These are phyloP conservation scores for Fragaria nilgerrensis DNA, from an alignment of 306 rosid species.

Conservation along the genomic window DNA sequence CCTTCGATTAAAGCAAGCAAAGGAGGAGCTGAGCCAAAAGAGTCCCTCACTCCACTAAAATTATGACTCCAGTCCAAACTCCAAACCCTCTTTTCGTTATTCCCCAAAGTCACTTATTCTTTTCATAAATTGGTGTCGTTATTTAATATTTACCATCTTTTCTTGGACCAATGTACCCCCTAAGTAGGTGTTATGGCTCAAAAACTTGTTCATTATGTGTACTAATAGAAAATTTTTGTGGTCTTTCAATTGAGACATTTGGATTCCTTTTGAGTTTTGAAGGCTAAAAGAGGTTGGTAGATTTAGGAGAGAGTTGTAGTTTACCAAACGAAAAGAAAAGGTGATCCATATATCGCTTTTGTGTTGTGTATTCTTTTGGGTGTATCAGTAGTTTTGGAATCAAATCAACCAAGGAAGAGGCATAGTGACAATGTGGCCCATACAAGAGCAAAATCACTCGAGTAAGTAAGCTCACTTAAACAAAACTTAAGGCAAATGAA, in stretches of 20 bases:
- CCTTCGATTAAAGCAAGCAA: conserved; percentile 42
- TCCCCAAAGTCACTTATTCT: conserved; percentile 27
- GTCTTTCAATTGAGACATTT: conserved; percentile 9
- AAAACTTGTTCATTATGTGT: not conserved
- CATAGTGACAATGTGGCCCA: not conserved
- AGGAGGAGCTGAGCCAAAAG: not conserved
- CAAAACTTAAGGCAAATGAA: not conserved
- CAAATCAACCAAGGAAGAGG: not conserved
- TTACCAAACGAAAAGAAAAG: conserved; percentile 16
- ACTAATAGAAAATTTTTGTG: not conserved
- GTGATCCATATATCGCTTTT: not conserved
- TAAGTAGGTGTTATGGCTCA: not conserved
- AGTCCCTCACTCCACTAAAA: conserved; percentile 14
- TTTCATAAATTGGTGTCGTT: conserved; percentile 12
- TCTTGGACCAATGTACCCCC: conserved; percentile 14
- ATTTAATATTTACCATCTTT: not conserved
- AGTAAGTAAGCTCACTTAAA: not conserved
- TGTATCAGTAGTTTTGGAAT: not conserved
- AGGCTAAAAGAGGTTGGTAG: conserved; percentile 1
- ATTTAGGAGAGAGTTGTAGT: conserved; percentile 2
- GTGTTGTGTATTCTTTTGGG: not conserved
- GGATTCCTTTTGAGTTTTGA: not conserved
- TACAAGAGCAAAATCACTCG: not conserved
- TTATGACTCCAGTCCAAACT: conserved; percentile 9
- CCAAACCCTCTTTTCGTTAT: conserved; percentile 26